phyloP scores from a whole-genome alignment of 1,284 basidiomycete genomes.

The Trichosporon inkin region DNA sequence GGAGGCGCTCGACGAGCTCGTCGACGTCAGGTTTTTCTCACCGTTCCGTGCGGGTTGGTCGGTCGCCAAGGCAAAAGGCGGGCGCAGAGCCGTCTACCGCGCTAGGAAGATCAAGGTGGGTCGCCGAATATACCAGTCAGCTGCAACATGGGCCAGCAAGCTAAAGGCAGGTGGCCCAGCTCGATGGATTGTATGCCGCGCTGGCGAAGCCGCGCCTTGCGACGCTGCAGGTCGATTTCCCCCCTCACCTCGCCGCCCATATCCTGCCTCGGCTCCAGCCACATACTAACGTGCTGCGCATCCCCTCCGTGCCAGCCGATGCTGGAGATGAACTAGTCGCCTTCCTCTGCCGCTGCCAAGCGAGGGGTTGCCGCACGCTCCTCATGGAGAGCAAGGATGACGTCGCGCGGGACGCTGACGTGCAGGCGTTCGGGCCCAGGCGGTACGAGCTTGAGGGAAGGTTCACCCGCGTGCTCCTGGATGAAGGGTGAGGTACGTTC shows the following conservation, averaged over 20 bases:
- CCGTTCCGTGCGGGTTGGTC: background rate
- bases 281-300: background rate
- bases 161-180: conserved; percentile 1
- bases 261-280: background rate
- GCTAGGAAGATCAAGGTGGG: conserved; percentile 1
- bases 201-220: background rate
- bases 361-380: background rate
- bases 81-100: background rate
- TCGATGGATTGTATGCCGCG: background rate
- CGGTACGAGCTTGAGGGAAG: background rate
- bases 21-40: background rate
- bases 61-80: background rate
- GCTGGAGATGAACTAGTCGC: background rate
- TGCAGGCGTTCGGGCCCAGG: background rate
- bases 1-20: conserved; percentile 1
- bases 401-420: background rate
- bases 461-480: background rate
- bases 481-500: background rate
- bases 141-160: background rate
- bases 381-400: background rate
- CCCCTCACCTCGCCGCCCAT: background rate
- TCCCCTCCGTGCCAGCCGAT: background rate
- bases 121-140: no score
- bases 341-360: background rate
- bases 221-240: conserved; percentile 1